Evolutionary conservation across 2,329 filamentous ascomycete species (phyloP).

Genomic region (Penicillium glabrum): DNA sequence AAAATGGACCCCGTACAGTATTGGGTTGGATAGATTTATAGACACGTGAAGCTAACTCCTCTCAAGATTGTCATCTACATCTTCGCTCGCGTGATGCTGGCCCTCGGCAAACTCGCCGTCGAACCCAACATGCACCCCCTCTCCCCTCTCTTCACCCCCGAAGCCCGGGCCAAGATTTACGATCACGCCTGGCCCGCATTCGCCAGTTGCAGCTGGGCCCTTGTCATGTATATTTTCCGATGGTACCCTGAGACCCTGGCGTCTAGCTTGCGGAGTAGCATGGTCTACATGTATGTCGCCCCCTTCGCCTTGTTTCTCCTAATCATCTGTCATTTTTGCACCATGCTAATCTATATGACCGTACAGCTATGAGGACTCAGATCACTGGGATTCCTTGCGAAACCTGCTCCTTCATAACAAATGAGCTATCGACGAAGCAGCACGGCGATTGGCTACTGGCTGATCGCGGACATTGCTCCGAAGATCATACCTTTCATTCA

Average conservation of each 20-base stretch:
- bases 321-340: neutral
- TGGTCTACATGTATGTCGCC: slow-evolving; percentile 86
- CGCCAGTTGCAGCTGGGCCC: slow-evolving; percentile 84
- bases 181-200: slow-evolving; percentile 89
- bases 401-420: slow-evolving; percentile 86
- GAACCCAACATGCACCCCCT: slow-evolving; percentile 54
- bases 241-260: slow-evolving; percentile 91
- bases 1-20: neutral
- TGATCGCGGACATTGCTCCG: neutral
- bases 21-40: neutral
- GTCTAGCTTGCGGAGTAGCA: slow-evolving; percentile 86
- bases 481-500: neutral
- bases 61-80: slow-evolving; percentile 94
- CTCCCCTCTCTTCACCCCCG: slow-evolving; percentile 45
- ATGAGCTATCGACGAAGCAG: slow-evolving; percentile 31
- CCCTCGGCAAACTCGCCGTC: slow-evolving; percentile 78
- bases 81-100: slow-evolving; percentile 85
- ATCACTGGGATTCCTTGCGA: slow-evolving; percentile 82
- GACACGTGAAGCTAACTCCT: slow-evolving; percentile 4
- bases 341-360: neutral
- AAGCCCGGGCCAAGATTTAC: slow-evolving; percentile 53
- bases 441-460: neutral
- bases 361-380: slow-evolving; percentile 70
- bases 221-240: slow-evolving; percentile 93
- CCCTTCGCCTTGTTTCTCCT: neutral